Evolutionary conservation across 169 alveolate genomes (phyloP), one percentile per base, ranked within the genome.

Genomic region (Babesia gibsoni): DNA sequence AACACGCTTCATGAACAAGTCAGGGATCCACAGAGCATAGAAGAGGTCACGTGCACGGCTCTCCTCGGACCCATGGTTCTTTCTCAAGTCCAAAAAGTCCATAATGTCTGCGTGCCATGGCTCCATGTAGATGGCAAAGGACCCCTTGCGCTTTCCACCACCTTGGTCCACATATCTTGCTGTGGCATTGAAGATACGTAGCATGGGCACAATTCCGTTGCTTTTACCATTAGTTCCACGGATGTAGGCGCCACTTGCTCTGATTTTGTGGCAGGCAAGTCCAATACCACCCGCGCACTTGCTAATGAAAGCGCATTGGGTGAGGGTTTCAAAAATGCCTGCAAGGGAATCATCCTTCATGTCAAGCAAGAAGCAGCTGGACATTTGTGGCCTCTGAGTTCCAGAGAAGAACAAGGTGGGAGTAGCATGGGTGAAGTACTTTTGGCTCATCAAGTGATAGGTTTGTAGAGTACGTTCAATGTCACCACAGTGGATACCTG

Each of bases 261-360:
- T 86, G 48, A 97, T 95, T 66, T 94, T 94, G 61, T 94, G 96
- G 23, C 96, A 91, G 8, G 99, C 95, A 12, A 97, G 92, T 39
- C 99, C 99, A 30, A 97, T 94, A 7, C 99, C 99, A 4, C 99
- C 99, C 1, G 99, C 99, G 9, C 94, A 85, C 82, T 96, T 97
- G 67, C 98, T 93, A 58, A 97, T 97, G 49, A 95, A 70, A 29
- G 99, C 99, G 74, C 98, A 91, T 61, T 94, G 94, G 56, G 93
- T 94, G 50, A 96, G 72, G 0, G 99, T 96, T 67, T 94, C 98
- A 74, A 94, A 97, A 16, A 97, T 96, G 0, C 99, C 99, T 43
- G 94, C 97, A n/a, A 97, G 95, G 18, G 98, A 94, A 67, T 97
- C 99, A 22, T 91, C 97, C 82, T 92, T 74, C 96, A 96, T 94